Percentiles rank a stretch among this genome's conserved stretches.
phyloP scores from a whole-genome alignment of 495 filamentous ascomycete species.

The Lepraria neglecta region DNA sequence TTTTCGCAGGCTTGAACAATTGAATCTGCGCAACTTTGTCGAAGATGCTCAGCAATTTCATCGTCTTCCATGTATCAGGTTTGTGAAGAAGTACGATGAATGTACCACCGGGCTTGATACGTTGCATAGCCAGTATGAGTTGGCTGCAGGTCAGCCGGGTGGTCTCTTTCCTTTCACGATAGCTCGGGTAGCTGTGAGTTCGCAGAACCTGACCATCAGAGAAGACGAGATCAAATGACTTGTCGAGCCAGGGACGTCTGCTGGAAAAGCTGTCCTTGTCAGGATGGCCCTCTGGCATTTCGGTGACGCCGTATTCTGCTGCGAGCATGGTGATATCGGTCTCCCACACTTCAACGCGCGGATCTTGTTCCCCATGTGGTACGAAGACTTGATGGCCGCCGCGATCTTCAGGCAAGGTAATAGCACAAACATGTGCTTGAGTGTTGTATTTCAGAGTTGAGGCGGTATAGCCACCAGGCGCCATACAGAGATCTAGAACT shows the following conservation, averaged over 20 bases:
- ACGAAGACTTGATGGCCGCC: slow-evolving; percentile 44
- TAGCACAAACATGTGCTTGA: slow-evolving; percentile 33
- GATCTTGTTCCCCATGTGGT: slow-evolving; percentile 6
- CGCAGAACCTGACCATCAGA: slow-evolving; percentile 54
- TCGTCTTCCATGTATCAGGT: slow-evolving; percentile 37
- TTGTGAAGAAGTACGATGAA: slow-evolving; percentile 44
- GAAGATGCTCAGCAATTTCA: slow-evolving; percentile 40
- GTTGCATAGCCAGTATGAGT: slow-evolving; percentile 40
- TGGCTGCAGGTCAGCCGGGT: slow-evolving; percentile 36
- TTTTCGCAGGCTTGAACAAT: slow-evolving; percentile 43
- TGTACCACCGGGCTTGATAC: slow-evolving; percentile 37
- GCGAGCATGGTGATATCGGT: slow-evolving; percentile 52
- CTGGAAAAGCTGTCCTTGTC: slow-evolving; percentile 39
- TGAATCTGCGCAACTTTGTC: slow-evolving; percentile 39
- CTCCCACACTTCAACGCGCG: slow-evolving; percentile 29
- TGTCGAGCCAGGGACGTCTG: slow-evolving; percentile 25
- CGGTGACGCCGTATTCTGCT: slow-evolving; percentile 42
- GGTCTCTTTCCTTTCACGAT: slow-evolving; percentile 39
- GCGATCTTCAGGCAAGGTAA: slow-evolving; percentile 38
- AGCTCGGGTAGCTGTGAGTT: slow-evolving; percentile 34
- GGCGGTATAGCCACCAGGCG: slow-evolving; percentile 48
- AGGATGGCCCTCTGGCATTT: slow-evolving; percentile 40
- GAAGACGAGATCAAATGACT: slow-evolving; percentile 47
- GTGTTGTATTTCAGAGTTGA: slow-evolving; percentile 36
- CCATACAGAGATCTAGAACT: slow-evolving; percentile 51